Percentiles rank a stretch among this genome's conserved stretches.
Conservation (phyloP, 345 rosid genomes). For the Citrus maxima region DNA sequence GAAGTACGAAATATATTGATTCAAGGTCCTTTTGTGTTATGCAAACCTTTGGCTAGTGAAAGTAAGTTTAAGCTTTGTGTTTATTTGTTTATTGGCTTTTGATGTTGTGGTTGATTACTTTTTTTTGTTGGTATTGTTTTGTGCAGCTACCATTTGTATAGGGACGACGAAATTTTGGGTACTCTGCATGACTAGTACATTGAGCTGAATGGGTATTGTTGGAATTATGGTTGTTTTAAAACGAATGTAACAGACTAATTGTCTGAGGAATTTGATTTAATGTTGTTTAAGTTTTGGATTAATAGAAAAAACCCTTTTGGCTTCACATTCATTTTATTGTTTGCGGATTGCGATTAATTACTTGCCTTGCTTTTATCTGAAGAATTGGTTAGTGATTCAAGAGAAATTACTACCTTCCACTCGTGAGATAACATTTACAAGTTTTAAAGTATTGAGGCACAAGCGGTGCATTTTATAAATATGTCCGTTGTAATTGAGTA, state of each 20-base stretch:
- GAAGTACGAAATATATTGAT: background rate
- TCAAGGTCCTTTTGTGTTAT: background rate
- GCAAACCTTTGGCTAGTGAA: too few relatives aligned
- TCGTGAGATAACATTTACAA: too few relatives aligned
- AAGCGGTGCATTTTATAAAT: too few relatives aligned
- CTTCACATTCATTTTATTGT: background rate
- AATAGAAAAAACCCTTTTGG: background rate
- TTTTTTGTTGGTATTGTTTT: background rate
- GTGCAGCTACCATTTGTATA: constrained; percentile 59
- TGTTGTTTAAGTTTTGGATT: background rate
- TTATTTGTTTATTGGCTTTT: background rate
- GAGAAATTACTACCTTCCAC: too few relatives aligned
- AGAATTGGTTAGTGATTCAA: background rate
- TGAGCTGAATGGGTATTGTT: background rate
- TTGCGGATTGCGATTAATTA: background rate
- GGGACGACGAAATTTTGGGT: constrained; percentile 87
- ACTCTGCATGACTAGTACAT: constrained; percentile 54
- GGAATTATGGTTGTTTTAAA: background rate
- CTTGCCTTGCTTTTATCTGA: background rate
- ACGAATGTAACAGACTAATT: constrained; percentile 3
- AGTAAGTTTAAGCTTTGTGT: background rate
- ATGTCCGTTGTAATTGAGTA: too few relatives aligned
- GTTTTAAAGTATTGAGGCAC: too few relatives aligned
- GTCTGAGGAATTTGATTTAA: background rate
- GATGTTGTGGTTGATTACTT: too few relatives aligned